phyloP scores from a whole-genome alignment of 208 protist genomes.

The Angomonas ambiguus region DNA sequence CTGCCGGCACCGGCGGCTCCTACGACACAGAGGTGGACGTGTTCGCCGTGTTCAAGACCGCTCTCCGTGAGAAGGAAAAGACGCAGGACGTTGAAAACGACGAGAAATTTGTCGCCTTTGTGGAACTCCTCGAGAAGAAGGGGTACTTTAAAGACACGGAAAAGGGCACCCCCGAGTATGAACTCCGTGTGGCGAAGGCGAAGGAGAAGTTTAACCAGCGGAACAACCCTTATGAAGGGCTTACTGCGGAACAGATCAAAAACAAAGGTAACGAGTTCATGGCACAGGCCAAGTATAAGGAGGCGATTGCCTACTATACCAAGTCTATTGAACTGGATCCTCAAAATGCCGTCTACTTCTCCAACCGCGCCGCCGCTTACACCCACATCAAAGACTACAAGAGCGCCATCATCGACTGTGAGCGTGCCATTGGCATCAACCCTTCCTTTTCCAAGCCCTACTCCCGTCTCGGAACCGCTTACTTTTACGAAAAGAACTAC shows the following conservation, averaged over 20 bases:
- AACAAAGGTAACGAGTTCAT: conserved; percentile 92
- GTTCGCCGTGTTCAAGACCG: conserved; percentile 50
- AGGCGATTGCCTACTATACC: conserved; percentile 90
- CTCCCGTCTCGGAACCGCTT: conserved; percentile 82
- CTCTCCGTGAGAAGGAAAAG: conserved; percentile 40
- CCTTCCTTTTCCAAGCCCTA: conserved; percentile 89
- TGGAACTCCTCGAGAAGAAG: conserved; percentile 84
- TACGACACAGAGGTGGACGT: conserved; percentile 69
- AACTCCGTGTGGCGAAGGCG: conserved; percentile 71
- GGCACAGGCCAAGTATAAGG: conserved; percentile 89
- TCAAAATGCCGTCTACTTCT: conserved; percentile 86
- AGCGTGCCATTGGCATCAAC: conserved; percentile 82
- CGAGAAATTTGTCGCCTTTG: conserved; percentile 85
- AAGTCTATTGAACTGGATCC: conserved; percentile 91
- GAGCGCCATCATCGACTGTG: conserved; percentile 85
- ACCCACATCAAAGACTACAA: conserved; percentile 90
- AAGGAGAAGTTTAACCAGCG: conserved; percentile 85
- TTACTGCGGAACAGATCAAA: conserved; percentile 91
- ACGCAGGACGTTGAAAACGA: conserved; percentile 52
- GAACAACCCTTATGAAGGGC: conserved; percentile 89
- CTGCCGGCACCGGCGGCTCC: conserved; percentile 53
- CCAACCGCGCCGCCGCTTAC: conserved; percentile 89
- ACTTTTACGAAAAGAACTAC: conserved; percentile 90
- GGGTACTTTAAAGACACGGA: conserved; percentile 87
- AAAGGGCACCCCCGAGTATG: conserved; percentile 72